Base-by-base conservation (phyloP, 352 stramenopile species). In the Phytophthora crassamura region DNA sequence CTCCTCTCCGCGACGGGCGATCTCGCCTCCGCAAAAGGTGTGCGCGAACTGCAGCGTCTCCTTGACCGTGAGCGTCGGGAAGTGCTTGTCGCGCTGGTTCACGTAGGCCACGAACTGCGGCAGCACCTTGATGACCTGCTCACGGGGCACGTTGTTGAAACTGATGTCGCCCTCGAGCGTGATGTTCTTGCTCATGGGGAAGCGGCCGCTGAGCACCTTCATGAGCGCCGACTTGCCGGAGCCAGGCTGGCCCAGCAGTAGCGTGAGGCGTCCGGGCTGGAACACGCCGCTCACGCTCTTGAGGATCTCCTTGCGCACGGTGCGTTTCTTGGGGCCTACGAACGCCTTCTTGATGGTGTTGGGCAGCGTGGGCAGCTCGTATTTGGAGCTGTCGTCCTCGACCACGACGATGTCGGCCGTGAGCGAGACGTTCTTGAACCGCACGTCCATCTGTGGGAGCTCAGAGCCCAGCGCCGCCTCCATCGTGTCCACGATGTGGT, bases 371-470 rank as follows among this genome's bases (percentile, higher is more conserved):
- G 73, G 66, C 35, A 81, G 33, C 43, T 77, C 70, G 45, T 53
- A 51, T 25, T 60, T 54, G 32, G 41, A 53, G 36, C 39, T 38
- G 30, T 59, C 34, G 62, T 66, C 54, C 48, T 77, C 68, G 1
- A 64, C 59, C 20, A 75, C 57, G 2, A 74, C 62, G n/a, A 75
- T 64, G 39, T 78, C 70, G 16, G 76, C 76, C 4, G 64, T 64
- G 28, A 81, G 18, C 16, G 74, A 80, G n/a, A 86, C 40, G 59
- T 82, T 58, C 15, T 67, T 59, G 51, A 86, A 82, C 25, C 72
- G 77, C 14, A 86, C 66, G 53, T 86, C 77, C 61, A 82, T 73
- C 35, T 64, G 58, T 10, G 65, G 69, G 1, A 78, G 41, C n/a
- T 54, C 48, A 9, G 42, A 15, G 9, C 61, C 70, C 7, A 77